Percentiles rank a stretch among this genome's conserved stretches.
These are phyloP conservation scores for Apiospora arundinis DNA, from an alignment of 2,329 filamentous ascomycete genomes.

Conservation along the genomic window DNA sequence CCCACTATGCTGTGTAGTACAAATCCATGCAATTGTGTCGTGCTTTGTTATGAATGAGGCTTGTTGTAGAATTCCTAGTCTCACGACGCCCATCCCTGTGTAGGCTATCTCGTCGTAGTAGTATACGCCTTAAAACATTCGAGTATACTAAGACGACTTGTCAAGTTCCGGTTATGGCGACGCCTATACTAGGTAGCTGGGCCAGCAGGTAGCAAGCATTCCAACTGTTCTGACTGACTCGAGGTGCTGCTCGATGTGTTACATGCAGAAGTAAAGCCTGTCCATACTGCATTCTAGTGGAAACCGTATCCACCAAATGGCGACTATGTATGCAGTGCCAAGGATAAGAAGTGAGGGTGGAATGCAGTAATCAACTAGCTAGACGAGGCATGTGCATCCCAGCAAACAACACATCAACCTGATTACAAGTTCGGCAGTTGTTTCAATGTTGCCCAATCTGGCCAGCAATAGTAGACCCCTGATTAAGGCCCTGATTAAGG, in stretches of 20 bases:
- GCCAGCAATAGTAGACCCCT: not conserved
- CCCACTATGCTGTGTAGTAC: not conserved
- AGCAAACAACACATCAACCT: not conserved
- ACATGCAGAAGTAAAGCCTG: constrained; percentile 4
- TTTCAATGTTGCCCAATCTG: not conserved
- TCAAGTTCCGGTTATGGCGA: not conserved
- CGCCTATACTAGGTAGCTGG: not conserved
- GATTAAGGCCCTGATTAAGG: not conserved
- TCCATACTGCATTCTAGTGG: not conserved
- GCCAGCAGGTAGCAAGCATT: not conserved
- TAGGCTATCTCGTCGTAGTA: no score
- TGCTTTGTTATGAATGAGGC: not conserved
- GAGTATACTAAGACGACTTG: not conserved
- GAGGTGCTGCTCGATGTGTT: not conserved
- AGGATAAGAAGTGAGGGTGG: not conserved
- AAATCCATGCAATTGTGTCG: not conserved
- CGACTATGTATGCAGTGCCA: not conserved
- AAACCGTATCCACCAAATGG: not conserved
- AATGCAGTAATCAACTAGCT: not conserved
- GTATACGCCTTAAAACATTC: not conserved
- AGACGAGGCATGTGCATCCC: not conserved
- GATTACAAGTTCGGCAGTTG: not conserved
- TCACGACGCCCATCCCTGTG: not conserved
- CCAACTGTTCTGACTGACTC: not conserved
- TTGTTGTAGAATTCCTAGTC: not conserved